These are phyloP conservation scores for Aspergillus biplanus DNA, from an alignment of 495 filamentous ascomycete genomes.

Conservation along the genomic window DNA sequence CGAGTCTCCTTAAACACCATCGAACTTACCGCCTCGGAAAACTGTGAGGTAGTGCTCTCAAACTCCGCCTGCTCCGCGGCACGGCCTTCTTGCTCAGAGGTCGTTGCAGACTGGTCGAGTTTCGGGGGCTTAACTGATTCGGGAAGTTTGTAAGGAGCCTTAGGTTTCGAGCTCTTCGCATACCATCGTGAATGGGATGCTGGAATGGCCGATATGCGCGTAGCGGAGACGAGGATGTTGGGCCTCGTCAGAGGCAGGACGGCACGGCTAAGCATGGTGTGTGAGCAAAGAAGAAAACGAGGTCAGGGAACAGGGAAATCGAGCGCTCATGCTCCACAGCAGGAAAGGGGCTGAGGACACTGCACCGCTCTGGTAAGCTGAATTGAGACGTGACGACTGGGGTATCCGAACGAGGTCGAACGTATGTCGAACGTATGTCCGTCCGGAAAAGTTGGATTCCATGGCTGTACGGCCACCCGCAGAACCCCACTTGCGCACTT, in stretches of 20 bases:
- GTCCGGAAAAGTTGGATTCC: slow-evolving; percentile 8
- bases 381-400: background rate
- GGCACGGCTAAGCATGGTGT: slow-evolving; percentile 52
- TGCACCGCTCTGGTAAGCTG: background rate
- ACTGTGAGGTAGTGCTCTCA: slow-evolving; percentile 38
- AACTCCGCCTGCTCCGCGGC: slow-evolving; percentile 50
- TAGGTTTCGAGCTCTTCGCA: slow-evolving; percentile 51
- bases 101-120: slow-evolving; percentile 29
- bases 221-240: slow-evolving; percentile 42
- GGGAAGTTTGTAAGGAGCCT: slow-evolving; percentile 50
- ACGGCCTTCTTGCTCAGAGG: slow-evolving; percentile 37
- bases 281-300: background rate
- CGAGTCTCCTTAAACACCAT: slow-evolving; percentile 11
- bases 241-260: slow-evolving; percentile 51
- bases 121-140: slow-evolving; percentile 36
- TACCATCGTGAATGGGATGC: slow-evolving; percentile 47
- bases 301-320: slow-evolving; percentile 11
- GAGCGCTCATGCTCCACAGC: slow-evolving; percentile 36
- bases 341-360: background rate
- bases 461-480: slow-evolving; percentile 26
- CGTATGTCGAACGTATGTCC: no score
- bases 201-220: slow-evolving; percentile 40
- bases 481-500: slow-evolving; percentile 32
- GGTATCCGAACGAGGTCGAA: no score
- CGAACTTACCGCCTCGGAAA: slow-evolving; percentile 33